Evolutionary conservation across 345 rosid species (phyloP).

Genomic region (Dipteronia dyeriana): DNA sequence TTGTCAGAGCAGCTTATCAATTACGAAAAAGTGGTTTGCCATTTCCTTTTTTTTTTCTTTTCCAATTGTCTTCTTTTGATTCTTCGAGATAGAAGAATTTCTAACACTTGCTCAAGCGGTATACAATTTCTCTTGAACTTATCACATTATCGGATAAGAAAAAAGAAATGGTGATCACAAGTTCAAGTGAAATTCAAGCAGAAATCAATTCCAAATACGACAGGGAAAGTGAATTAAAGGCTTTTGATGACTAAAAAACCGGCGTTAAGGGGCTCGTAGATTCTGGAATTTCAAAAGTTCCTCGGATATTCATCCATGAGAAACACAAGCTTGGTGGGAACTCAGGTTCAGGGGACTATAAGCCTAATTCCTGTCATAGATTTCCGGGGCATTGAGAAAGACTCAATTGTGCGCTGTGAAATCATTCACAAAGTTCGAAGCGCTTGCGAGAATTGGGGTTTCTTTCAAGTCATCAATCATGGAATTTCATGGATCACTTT

Average conservation of each 20-base stretch:
- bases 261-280: conserved; percentile 56
- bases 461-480: conserved; percentile 53
- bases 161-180: conserved; percentile 13
- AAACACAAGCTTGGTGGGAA: neutral
- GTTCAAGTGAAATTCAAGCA: neutral
- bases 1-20: too few relatives aligned
- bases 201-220: neutral
- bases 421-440: conserved; percentile 28
- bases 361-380: conserved; percentile 45
- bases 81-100: too few relatives aligned
- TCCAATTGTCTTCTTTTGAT: too few relatives aligned
- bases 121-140: neutral
- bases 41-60: too few relatives aligned
- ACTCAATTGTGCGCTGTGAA: conserved; percentile 15
- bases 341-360: neutral
- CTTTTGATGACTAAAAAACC: conserved; percentile 17
- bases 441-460: conserved; percentile 45
- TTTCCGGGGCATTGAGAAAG: conserved; percentile 20
- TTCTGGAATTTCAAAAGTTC: conserved; percentile 32
- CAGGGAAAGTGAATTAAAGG: conserved; percentile 23
- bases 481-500: conserved; percentile 40
- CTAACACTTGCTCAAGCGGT: too few relatives aligned
- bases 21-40: too few relatives aligned
- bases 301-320: conserved; percentile 34
- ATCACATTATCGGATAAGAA: neutral